These are phyloP conservation scores for Penicillium sp. DNA, from an alignment of 2,329 filamentous ascomycete species.

Conservation along the genomic window DNA sequence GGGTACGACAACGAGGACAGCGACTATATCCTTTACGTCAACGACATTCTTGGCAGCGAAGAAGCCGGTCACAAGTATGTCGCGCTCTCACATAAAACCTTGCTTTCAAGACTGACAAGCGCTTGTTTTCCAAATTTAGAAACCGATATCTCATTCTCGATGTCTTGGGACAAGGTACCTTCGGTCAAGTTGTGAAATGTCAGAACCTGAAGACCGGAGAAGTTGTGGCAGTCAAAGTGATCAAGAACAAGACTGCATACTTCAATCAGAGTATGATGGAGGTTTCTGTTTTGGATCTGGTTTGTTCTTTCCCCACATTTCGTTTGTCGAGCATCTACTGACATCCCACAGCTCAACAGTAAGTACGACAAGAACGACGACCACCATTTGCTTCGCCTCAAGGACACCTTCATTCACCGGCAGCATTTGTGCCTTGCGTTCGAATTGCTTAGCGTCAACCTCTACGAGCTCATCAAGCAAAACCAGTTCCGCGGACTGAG, in stretches of 20 bases:
- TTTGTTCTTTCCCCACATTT: conserved; percentile 46
- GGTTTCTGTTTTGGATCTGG: conserved; percentile 92
- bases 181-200: conserved; percentile 98
- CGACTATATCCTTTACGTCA: conserved; percentile 98
- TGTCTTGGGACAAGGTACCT: conserved; percentile 94
- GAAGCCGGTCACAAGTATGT: conserved; percentile 94
- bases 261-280: conserved; percentile 99
- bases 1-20: conserved; percentile 99
- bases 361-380: conserved; percentile 99
- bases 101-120: conserved; percentile 11
- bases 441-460: conserved; percentile 91
- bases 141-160: conserved; percentile 97
- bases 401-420: conserved; percentile 96
- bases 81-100: neutral
- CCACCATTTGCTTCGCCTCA: conserved; percentile 88
- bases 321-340: conserved; percentile 14
- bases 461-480: conserved; percentile 99
- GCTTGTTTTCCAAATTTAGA: conserved; percentile 44
- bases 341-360: conserved; percentile 75
- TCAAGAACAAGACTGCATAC: conserved; percentile 98
- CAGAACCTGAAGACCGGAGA: conserved; percentile 98
- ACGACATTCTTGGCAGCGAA: conserved; percentile 96
- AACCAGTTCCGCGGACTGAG: conserved; percentile 98
- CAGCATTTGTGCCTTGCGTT: conserved; percentile 97
- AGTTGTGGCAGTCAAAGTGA: conserved; percentile 97